phyloP scores from a whole-genome alignment of 805 yeast species.

The Limtongia smithiae region DNA sequence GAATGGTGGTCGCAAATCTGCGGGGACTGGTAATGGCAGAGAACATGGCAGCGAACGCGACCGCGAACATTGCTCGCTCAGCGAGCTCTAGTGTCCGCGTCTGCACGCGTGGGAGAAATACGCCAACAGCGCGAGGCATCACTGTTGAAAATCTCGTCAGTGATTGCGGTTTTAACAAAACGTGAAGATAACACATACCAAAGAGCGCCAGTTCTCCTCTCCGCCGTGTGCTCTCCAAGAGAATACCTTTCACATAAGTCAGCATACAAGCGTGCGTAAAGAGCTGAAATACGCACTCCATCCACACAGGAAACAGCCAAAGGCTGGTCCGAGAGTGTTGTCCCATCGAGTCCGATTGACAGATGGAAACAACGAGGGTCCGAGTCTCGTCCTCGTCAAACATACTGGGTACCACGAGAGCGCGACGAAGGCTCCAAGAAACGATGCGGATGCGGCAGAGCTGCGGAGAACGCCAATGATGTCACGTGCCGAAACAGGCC shows the following conservation, averaged over 20 bases:
- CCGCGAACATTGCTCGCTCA: slow-evolving; percentile 12
- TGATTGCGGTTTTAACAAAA: no score
- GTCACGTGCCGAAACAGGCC: slow-evolving; percentile 28
- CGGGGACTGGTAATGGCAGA: slow-evolving; percentile 1
- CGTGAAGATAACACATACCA: slow-evolving; percentile 32
- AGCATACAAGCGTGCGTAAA: no score
- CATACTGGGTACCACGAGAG: slow-evolving; percentile 50
- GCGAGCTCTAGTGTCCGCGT: slow-evolving; percentile 4
- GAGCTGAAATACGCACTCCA: slow-evolving; percentile 41
- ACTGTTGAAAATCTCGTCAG: no score
- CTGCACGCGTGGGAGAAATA: slow-evolving; percentile 11
- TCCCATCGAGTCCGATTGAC: slow-evolving; percentile 41
- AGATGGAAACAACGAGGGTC: slow-evolving; percentile 42
- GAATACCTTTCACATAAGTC: no score
- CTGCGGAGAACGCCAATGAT: slow-evolving; percentile 30
- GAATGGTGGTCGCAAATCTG: not conserved
- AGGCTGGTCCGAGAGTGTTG: slow-evolving; percentile 41
- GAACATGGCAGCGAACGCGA: slow-evolving; percentile 14
- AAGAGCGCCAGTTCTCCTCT: slow-evolving; percentile 49
- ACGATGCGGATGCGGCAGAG: slow-evolving; percentile 44
- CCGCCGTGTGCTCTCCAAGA: slow-evolving; percentile 40
- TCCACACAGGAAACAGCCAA: slow-evolving; percentile 45
- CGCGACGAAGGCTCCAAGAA: slow-evolving; percentile 44
- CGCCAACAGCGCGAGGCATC: slow-evolving; percentile 20
- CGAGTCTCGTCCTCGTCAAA: slow-evolving; percentile 41